Evolutionary conservation across 1,284 basidiomycete genomes (phyloP), one percentile per base, ranked within the genome.

Genomic region (Malassezia sp.): DNA sequence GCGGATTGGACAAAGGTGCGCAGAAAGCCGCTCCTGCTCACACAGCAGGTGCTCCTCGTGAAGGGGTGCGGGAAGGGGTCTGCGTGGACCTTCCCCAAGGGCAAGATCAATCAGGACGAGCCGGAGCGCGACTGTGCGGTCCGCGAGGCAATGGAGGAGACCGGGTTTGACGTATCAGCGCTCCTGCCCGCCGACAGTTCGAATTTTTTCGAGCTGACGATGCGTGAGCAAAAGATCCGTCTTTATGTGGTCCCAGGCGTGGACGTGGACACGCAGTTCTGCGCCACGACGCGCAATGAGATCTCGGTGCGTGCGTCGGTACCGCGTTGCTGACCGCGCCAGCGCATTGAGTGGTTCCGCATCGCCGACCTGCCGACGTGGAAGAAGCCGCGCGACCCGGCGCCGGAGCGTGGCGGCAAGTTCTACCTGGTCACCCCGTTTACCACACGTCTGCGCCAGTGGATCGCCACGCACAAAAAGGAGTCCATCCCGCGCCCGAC

Each of bases 311-410:
- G 85, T 74, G 18, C 21, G 10, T 11, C 22, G n/a, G n/a, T n/a
- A n/a, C n/a, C n/a, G n/a, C n/a, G n/a, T n/a, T n/a, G n/a, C n/a
- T 3, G 23, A 17, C 22, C 22, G 3, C 26, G 12, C 35, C 49
- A 93, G 89, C 85, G 85, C 75, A 97, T 97, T 60, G 83, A 90
- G 64, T 99, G 93, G 93, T 96, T 95, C 71, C 81, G 76, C 52
- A 74, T 97, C 35, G 75, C 77, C 24, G 89, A 96, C 70, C 75
- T 99, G 18, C 93, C 93, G 0, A 89, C 85, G 0, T 97, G 89
- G 88, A 86, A 80, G 67, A 80, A 82, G 52, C 83, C 83, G 61
- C 83, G 80, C 73, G 66, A 61, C 30, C 80, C 23, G 78, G 56
- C 58, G 22, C 57, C 59, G 40, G 60, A 55, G 56, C 52, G 61